A percentile compares a stretch with the other conserved stretches of the same genome.
Evolutionary conservation across 2,329 filamentous ascomycete species (phyloP).

Genomic region (Claviceps sp.): DNA sequence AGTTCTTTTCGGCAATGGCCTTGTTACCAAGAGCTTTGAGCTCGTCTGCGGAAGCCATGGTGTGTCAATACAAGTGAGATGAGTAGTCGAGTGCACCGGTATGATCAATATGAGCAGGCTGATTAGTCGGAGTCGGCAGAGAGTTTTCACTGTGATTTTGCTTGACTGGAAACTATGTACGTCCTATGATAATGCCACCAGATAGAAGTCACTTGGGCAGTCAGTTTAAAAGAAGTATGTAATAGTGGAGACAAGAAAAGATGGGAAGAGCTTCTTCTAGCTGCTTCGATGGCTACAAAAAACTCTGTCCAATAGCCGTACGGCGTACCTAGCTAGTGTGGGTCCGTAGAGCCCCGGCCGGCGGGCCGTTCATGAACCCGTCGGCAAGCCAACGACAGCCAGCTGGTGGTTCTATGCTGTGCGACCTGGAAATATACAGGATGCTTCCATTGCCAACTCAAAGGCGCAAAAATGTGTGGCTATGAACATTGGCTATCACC

Average conservation of each 20-base stretch:
- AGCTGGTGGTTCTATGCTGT: too few relatives aligned
- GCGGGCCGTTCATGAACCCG: too few relatives aligned
- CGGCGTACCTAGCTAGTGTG: conserved; percentile 6
- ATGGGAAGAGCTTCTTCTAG: conserved; percentile 24
- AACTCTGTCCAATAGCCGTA: conserved; percentile 2
- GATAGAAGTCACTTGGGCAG: conserved; percentile 3
- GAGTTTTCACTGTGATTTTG: background rate
- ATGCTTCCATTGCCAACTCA: too few relatives aligned
- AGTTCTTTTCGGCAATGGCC: conserved; percentile 96
- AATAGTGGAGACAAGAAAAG: conserved; percentile 11
- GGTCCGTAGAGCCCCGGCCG: conserved; percentile 1
- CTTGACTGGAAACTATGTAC: too few relatives aligned
- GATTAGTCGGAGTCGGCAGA: background rate
- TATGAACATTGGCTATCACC: too few relatives aligned
- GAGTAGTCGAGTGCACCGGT: background rate
- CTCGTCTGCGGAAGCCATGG: conserved; percentile 54
- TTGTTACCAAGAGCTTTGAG: conserved; percentile 98
- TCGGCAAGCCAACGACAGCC: too few relatives aligned
- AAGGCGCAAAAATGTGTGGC: too few relatives aligned
- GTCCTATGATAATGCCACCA: too few relatives aligned
- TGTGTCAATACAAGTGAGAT: conserved; percentile 5
- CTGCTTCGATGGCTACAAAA: conserved; percentile 26
- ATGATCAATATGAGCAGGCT: background rate
- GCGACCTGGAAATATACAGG: too few relatives aligned
- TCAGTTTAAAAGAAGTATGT: conserved; percentile 7